Conservation (phyloP, 2,329 filamentous ascomycete species). For the Tolypocladium amazonense region DNA sequence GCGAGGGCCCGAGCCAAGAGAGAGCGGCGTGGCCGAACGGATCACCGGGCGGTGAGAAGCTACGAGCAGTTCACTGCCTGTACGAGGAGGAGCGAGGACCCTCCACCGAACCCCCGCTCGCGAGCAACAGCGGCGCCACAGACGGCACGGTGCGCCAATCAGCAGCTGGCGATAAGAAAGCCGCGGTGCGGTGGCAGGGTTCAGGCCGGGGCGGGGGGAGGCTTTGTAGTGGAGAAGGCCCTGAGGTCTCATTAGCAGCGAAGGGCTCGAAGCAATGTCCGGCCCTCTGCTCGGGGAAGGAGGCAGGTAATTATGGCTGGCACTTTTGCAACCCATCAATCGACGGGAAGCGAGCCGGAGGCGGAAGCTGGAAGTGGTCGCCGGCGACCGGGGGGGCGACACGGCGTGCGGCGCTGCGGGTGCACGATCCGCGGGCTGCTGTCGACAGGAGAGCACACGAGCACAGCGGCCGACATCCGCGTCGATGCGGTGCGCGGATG, state of each 20-base stretch:
- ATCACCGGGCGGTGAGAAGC: not conserved
- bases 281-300: too few relatives aligned
- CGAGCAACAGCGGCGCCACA: not conserved
- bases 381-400: not conserved
- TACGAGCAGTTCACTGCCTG: not conserved
- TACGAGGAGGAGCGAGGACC: not conserved
- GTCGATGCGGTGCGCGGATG: not conserved
- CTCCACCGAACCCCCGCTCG: not conserved
- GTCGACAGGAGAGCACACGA: too few relatives aligned
- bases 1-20: not conserved
- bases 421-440: too few relatives aligned
- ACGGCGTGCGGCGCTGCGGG: too few relatives aligned
- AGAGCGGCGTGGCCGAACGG: not conserved
- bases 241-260: not conserved
- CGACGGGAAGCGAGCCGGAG: not conserved
- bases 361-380: not conserved
- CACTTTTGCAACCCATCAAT: not conserved
- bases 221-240: not conserved
- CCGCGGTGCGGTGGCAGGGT: not conserved
- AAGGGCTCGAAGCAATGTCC: not conserved
- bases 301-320: not conserved
- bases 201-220: not conserved
- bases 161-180: slow-evolving; percentile 1
- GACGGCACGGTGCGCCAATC: not conserved
- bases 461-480: not conserved